Conservation (phyloP, 163 green algal species). For the Scenedesmus sp. region DNA sequence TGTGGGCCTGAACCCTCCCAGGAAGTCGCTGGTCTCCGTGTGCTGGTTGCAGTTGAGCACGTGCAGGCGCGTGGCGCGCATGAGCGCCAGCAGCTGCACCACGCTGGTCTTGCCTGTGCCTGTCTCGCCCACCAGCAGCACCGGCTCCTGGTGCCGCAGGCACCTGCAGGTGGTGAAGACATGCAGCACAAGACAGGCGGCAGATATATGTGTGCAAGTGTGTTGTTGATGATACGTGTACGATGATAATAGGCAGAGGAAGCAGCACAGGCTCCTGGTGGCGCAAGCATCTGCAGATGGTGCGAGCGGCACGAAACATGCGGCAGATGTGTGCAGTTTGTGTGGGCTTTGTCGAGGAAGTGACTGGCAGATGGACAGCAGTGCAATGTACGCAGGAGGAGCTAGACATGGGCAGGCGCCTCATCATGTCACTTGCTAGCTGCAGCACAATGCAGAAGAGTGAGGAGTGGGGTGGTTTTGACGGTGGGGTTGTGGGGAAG, state of each 20-base stretch:
- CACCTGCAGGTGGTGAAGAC: slow-evolving; percentile 44
- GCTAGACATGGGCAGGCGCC: too few relatives aligned
- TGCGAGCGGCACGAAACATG: background rate
- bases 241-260: too few relatives aligned
- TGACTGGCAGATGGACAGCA: too few relatives aligned
- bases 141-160: slow-evolving; percentile 81
- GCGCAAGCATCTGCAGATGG: slow-evolving; percentile 53
- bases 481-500: background rate
- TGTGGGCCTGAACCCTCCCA: slow-evolving; percentile 92
- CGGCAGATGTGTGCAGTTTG: background rate
- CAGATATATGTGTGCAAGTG: background rate
- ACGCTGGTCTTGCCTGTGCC: slow-evolving; percentile 98
- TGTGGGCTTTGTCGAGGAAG: too few relatives aligned
- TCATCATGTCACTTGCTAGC: too few relatives aligned
- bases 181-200: background rate
- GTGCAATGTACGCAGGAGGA: too few relatives aligned
- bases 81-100: slow-evolving; percentile 93
- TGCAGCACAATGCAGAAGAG: background rate
- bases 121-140: slow-evolving; percentile 97
- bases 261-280: slow-evolving; percentile 91
- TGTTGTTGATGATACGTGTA: too few relatives aligned
- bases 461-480: background rate
- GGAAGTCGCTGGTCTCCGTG: slow-evolving; percentile 98
- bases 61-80: slow-evolving; percentile 88
- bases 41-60: slow-evolving; percentile 99